Evolutionary conservation across 2,329 filamentous ascomycete genomes (phyloP).

Genomic region (Diaporthe capsici): DNA sequence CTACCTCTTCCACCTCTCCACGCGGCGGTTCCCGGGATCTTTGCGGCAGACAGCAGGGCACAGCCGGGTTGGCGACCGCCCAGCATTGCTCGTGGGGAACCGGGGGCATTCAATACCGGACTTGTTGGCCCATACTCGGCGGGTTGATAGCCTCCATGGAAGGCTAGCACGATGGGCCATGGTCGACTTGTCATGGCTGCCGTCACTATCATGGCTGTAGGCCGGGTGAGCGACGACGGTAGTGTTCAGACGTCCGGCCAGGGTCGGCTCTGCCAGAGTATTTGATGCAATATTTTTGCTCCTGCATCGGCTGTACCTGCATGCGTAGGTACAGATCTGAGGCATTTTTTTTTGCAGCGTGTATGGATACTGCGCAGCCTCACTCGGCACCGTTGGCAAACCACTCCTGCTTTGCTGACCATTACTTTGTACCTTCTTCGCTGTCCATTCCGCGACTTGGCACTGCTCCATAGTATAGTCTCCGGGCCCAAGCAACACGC

Average conservation of each 20-base stretch:
- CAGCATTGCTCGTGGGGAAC: not conserved
- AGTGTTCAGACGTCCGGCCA: not conserved
- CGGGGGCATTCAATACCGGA: not conserved
- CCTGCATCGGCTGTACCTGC: conserved; percentile 21
- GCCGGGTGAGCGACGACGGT: not conserved
- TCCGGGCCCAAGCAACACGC: not conserved
- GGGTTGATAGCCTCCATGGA: not conserved
- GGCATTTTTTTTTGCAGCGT: conserved; percentile 25
- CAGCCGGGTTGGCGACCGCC: not conserved
- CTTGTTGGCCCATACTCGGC: not conserved
- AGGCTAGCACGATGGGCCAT: not conserved
- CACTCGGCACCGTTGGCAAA: not conserved
- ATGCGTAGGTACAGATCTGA: conserved; percentile 13
- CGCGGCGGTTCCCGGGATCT: conserved; percentile 25
- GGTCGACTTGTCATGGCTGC: not conserved
- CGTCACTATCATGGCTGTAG: not conserved
- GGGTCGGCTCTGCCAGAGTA: conserved; percentile 10
- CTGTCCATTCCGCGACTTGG: conserved; percentile 18
- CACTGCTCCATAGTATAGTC: conserved; percentile 12
- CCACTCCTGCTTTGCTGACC: conserved; percentile 17
- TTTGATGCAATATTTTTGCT: not conserved
- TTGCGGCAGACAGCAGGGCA: conserved; percentile 6
- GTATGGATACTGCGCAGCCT: conserved; percentile 26
- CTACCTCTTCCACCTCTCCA: not conserved
- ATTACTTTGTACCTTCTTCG: conserved; percentile 8